These are phyloP conservation scores for Penicillium longicatenatum DNA, from an alignment of 495 filamentous ascomycete species.

Conservation along the genomic window DNA sequence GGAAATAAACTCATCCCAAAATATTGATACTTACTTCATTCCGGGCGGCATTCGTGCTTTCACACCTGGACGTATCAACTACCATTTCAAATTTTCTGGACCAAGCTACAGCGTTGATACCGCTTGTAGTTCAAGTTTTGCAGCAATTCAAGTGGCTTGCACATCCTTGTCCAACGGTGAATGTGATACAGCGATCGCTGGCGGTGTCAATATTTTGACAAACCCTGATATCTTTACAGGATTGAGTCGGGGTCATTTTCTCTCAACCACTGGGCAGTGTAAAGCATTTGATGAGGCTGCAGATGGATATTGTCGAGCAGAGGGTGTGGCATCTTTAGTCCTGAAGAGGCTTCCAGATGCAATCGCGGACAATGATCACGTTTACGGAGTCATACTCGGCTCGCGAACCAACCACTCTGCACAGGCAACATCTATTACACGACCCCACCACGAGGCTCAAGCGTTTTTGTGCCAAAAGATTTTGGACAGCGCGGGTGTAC, in stretches of 20 bases:
- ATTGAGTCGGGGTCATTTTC: slow-evolving; percentile 66
- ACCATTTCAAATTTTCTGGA: slow-evolving; percentile 62
- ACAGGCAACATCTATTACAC: no score
- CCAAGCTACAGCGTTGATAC: slow-evolving; percentile 73
- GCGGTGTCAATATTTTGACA: slow-evolving; percentile 67
- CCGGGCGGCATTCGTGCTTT: slow-evolving; percentile 74
- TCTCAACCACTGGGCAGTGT: slow-evolving; percentile 58
- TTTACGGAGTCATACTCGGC: no score
- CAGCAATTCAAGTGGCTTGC: slow-evolving; percentile 58
- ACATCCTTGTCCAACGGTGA: slow-evolving; percentile 64
- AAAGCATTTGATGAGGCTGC: slow-evolving; percentile 68
- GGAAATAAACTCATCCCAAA: slow-evolving; percentile 71
- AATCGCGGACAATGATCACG: no score
- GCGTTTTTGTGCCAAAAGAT: no score
- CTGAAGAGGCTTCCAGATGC: slow-evolving; percentile 51
- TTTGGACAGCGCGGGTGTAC: no score
- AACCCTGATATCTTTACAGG: slow-evolving; percentile 71
- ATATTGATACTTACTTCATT: slow-evolving; percentile 79
- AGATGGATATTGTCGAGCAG: slow-evolving; percentile 70
- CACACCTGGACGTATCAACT: slow-evolving; percentile 55
- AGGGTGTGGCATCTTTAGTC: slow-evolving; percentile 46
- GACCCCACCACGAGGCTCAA: no score
- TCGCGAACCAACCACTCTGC: no score
- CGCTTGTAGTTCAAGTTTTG: slow-evolving; percentile 66
- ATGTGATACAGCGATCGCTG: slow-evolving; percentile 72